These are phyloP conservation scores for Tarenaya hassleriana DNA, from an alignment of 345 rosid species.

Conservation along the genomic window DNA sequence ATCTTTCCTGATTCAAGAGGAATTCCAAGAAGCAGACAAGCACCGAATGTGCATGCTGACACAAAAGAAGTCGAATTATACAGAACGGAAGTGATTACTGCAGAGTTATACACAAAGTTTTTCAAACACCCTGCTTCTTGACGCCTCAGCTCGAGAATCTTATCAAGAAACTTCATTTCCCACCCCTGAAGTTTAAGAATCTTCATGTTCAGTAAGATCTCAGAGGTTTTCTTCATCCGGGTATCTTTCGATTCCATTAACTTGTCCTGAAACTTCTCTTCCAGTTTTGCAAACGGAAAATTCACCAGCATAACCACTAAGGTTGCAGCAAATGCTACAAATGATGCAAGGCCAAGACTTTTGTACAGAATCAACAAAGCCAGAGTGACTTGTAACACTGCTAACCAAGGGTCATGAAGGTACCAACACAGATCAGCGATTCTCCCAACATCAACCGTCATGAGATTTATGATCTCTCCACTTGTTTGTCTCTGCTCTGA, in stretches of 20 bases:
- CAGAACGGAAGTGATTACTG: slow-evolving; percentile 28
- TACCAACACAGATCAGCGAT: slow-evolving; percentile 33
- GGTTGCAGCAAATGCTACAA: slow-evolving; percentile 46
- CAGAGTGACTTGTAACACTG: slow-evolving; percentile 43
- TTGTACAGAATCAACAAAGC: slow-evolving; percentile 44
- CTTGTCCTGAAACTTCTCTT: slow-evolving; percentile 52
- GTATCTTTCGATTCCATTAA: slow-evolving; percentile 61
- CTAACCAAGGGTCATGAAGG: slow-evolving; percentile 53
- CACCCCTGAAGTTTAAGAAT: slow-evolving; percentile 69
- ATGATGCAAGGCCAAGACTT: slow-evolving; percentile 47
- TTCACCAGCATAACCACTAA: slow-evolving; percentile 47
- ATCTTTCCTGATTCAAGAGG: slow-evolving; percentile 56
- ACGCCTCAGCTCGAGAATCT: slow-evolving; percentile 34
- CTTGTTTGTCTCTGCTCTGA: slow-evolving; percentile 44
- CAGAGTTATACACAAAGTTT: slow-evolving; percentile 34
- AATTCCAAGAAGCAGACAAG: slow-evolving; percentile 39
- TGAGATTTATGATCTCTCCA: slow-evolving; percentile 61
- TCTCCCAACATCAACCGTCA: slow-evolving; percentile 55
- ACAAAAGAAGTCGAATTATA: slow-evolving; percentile 51
- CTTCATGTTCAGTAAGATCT: slow-evolving; percentile 59
- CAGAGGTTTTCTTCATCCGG: slow-evolving; percentile 62
- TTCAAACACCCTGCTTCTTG: slow-evolving; percentile 48
- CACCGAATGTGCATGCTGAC: slow-evolving; percentile 43
- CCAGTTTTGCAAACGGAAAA: slow-evolving; percentile 46
- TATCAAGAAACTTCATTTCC: slow-evolving; percentile 50